These are phyloP conservation scores for Oxalis stricta DNA, from an alignment of 441 rosid genomes.

Conservation along the genomic window DNA sequence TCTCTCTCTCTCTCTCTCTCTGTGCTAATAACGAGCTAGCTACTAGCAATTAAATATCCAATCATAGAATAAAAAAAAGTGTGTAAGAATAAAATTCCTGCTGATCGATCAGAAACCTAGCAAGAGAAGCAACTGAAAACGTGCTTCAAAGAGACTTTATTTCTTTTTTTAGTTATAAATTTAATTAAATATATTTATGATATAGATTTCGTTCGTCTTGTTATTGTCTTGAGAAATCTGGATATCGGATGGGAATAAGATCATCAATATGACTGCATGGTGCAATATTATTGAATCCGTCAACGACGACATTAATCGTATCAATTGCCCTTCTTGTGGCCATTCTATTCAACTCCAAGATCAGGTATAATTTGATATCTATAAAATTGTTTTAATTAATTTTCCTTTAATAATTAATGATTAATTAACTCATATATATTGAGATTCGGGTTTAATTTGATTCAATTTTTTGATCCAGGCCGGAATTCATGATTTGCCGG, in stretches of 20 bases:
- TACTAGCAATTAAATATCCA: background rate
- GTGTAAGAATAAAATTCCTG: slow-evolving; percentile 22
- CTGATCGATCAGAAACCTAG: slow-evolving; percentile 9
- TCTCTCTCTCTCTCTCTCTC: slow-evolving; percentile 7
- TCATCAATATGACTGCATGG: slow-evolving; percentile 47
- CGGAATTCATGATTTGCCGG: slow-evolving; percentile 63
- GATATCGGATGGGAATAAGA: slow-evolving; percentile 18
- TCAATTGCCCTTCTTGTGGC: slow-evolving; percentile 88
- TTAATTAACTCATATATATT: too few species aligned
- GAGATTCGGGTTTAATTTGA: background rate
- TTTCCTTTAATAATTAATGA: too few species aligned
- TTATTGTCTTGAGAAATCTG: background rate
- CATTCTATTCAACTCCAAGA: slow-evolving; percentile 35
- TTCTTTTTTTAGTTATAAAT: background rate
- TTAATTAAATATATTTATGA: background rate
- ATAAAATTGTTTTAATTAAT: background rate
- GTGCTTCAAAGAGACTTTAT: slow-evolving; percentile 12
- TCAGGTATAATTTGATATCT: slow-evolving; percentile 27
- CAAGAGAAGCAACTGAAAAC: slow-evolving; percentile 16
- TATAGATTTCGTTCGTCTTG: background rate
- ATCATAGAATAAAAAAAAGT: slow-evolving; percentile 8
- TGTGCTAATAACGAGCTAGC: background rate
- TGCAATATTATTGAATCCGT: slow-evolving; percentile 27
- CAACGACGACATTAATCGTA: slow-evolving; percentile 21
- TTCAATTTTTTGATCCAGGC: slow-evolving; percentile 6